Evolutionary conservation across 169 alveolate genomes (phyloP), one percentile per base, ranked within the genome.

Genomic region (Fabrea salina): DNA sequence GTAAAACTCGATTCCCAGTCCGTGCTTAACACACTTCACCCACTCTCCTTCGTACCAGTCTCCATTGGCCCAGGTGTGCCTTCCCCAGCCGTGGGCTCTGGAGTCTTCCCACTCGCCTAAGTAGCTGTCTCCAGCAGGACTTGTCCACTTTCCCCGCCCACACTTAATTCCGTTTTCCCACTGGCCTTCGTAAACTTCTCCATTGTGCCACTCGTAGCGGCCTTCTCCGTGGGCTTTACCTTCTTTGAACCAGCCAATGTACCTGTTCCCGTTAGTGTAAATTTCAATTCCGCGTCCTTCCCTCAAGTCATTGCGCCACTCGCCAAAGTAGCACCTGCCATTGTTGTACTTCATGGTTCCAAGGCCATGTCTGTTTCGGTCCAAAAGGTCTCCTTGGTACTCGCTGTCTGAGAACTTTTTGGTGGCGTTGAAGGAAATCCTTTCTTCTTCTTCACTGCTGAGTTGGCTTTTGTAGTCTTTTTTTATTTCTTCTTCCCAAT

Each of bases 31-130:
- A 33, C 70, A 39, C 13, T 27, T 3, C 16, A 25, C 11, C 83
- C 78, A 57, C 19, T 61, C 67, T 0, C 78, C 83, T 64, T 78
- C 84, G 50, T 78, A 64, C 39, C 39, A 11, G 16, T 78, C 84
- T 40, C 79, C 85, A 2, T 40, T 72, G 43, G 44, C 4, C 79
- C 79, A 79, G 44, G 41, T 75, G 35, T 75, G 68, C 47, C 19
- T 41, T 53, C 84, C 84, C 54, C 72, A 64, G 2, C 84, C 84
- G 13, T 78, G 72, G 0, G 79, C 80, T 64, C 44, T 64, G 7
- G 72, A 40, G 1, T 78, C 72, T 13, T 50, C 25, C 84, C 84
- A 78, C 11, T 78, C 70, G 6, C 84, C 84, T 5, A 64, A 44
- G 40, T 78, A 78, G 3, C 25, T 22, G 47, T 64, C 80, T 2